Evolutionary conservation across 2,329 filamentous ascomycete genomes (phyloP).

Genomic region (Epichloe sibirici): DNA sequence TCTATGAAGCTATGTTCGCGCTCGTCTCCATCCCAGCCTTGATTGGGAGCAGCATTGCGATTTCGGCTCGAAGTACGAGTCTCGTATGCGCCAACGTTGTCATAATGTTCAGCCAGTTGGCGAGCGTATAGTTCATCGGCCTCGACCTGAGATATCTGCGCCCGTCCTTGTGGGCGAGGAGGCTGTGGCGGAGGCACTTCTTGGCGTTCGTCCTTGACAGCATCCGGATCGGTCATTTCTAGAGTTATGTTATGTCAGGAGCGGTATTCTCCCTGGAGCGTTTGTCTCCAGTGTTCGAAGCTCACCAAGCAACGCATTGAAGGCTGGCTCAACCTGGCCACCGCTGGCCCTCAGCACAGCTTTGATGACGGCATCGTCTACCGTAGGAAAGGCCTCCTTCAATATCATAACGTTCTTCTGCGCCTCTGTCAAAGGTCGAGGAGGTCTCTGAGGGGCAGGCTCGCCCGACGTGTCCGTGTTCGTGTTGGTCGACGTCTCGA

Average conservation of each 20-base stretch:
- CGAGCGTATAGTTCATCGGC: constrained; percentile 86
- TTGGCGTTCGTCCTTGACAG: constrained; percentile 40
- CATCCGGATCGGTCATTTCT: constrained; percentile 74
- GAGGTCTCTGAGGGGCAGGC: constrained; percentile 64
- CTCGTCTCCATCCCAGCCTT: constrained; percentile 36
- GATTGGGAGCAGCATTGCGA: constrained; percentile 28
- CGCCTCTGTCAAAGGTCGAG: constrained; percentile 66
- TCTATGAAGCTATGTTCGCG: constrained; percentile 87
- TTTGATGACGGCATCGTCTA: constrained; percentile 71
- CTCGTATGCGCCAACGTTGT: constrained; percentile 48
- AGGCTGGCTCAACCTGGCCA: constrained; percentile 82
- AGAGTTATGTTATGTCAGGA: not conserved
- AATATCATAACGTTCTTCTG: constrained; percentile 81
- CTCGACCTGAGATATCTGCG: constrained; percentile 68
- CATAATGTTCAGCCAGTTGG: constrained; percentile 85
- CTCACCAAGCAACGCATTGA: constrained; percentile 80
- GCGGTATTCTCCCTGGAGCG: not conserved
- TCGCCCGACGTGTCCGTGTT: constrained; percentile 11
- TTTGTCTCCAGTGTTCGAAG: too few relatives aligned
- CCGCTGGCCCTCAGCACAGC: constrained; percentile 79
- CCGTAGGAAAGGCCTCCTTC: constrained; percentile 83
- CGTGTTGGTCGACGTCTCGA: constrained; percentile 16
- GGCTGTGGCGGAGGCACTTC: constrained; percentile 60
- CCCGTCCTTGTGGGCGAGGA: constrained; percentile 55
- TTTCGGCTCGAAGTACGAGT: constrained; percentile 38